Conservation (phyloP, 1,284 basidiomycete species). For the Xanthoconium separans region DNA sequence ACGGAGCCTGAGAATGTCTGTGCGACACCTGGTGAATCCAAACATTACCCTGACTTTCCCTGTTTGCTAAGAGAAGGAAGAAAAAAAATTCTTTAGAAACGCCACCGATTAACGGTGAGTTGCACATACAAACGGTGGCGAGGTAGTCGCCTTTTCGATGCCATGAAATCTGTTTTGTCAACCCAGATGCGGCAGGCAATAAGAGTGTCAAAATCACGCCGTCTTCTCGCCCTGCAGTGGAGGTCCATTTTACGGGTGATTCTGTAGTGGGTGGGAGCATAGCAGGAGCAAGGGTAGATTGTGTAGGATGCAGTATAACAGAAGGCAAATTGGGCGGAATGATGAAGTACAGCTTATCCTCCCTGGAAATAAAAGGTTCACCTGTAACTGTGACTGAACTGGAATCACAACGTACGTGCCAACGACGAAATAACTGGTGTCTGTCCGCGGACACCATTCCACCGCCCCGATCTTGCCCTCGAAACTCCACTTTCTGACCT, state of each 20-base stretch:
- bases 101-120: constrained; percentile 8
- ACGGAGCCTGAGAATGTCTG: constrained; percentile 95
- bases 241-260: constrained; percentile 71
- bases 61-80: constrained; percentile 45
- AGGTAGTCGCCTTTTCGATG: constrained; percentile 96
- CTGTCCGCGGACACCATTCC: constrained; percentile 92
- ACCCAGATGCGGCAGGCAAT: constrained; percentile 67
- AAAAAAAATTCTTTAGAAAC: constrained; percentile 12
- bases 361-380: constrained; percentile 45
- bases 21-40: constrained; percentile 96
- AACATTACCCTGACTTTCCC: constrained; percentile 67
- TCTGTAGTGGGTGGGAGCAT: constrained; percentile 58
- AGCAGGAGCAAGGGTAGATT: constrained; percentile 63
- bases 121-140: constrained; percentile 79
- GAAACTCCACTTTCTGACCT: constrained; percentile 88
- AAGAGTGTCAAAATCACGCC: constrained; percentile 57
- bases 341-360: constrained; percentile 79
- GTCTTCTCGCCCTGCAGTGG: constrained; percentile 46
- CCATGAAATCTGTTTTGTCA: constrained; percentile 87
- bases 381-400: constrained; percentile 4
- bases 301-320: constrained; percentile 58
- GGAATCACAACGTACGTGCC: constrained; percentile 61
- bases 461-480: constrained; percentile 79
- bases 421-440: constrained; percentile 81
- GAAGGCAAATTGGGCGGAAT: constrained; percentile 77